Base-by-base conservation (phyloP, 257 asterid species). In the Fraxinus excelsior region DNA sequence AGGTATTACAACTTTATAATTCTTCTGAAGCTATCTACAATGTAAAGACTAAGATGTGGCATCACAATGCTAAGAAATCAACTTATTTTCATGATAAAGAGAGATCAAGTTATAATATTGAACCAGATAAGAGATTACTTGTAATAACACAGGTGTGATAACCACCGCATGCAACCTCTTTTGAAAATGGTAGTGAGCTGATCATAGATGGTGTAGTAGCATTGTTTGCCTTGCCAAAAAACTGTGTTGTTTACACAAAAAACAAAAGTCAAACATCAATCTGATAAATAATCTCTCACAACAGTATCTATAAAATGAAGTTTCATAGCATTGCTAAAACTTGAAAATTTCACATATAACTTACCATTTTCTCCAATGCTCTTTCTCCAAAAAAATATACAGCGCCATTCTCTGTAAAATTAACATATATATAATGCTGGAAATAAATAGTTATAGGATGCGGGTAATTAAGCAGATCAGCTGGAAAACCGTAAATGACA, bases 71-170 rank as follows among this genome's bases (percentile, higher is more conserved):
- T 53, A 53, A 18, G 66, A 58, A 23, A 58, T n/a, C 28, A 7
- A 21, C 65, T 65, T 16, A 8, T 56, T 75, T 76, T 70, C 44
- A 56, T 56, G 65, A 56, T 56, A n/a, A n/a, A n/a, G 5, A 9
- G 1, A 66, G 78, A 67, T 70, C 65, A 70, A 76, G 71, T 67
- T 60, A 76, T 71, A 73, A 73, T 34, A 79, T 16, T 34, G 64
- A 76, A 58, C 68, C 31, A 11, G 56, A 67, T 53, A 31, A 82
- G 74, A 37, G 58, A 72, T 84, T 93, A 95, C 98, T 85, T 86
- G 98, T 86, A 79, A 93, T 76, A 75, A 89, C 84, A 77, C 99
- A 93, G 38, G 98, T 95, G 88, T 95, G 99, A 80, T 95, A 94
- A 79, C 97, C 99, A 82, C 99, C 99, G 77, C 99, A 95, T 70